A percentile compares a stretch with the other conserved stretches of the same genome.
Conservation (phyloP, 495 filamentous ascomycete genomes). For the Elasticomyces elasticus region DNA sequence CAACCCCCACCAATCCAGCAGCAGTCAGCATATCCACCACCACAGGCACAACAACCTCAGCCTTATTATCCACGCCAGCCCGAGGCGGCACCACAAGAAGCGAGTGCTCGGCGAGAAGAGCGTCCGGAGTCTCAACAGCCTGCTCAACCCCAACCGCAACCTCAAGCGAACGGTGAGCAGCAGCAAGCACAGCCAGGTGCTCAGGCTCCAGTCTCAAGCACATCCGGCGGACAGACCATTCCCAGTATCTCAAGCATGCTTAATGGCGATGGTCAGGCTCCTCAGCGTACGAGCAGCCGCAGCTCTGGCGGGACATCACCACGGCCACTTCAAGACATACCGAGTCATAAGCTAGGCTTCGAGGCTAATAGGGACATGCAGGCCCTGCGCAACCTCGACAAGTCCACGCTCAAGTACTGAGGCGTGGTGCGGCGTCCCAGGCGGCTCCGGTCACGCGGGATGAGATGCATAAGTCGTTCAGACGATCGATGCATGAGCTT, state of each 20-base stretch:
- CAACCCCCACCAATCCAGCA: not conserved
- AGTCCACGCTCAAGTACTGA: constrained; percentile 21
- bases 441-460: too few species aligned
- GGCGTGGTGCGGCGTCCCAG: not conserved
- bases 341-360: constrained; percentile 22
- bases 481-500: too few species aligned
- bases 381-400: constrained; percentile 21
- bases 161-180: constrained; percentile 11
- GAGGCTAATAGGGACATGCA: constrained; percentile 20
- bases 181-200: constrained; percentile 19
- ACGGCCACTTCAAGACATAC: constrained; percentile 18
- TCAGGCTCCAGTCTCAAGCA: not conserved
- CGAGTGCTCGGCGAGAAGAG: not conserved
- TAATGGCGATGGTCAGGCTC: constrained; percentile 21
- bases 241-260: constrained; percentile 31
- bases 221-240: constrained; percentile 25
- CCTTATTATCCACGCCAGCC: not conserved
- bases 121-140: not conserved
- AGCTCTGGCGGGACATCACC: constrained; percentile 12
- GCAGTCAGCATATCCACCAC: constrained; percentile 2
- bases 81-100: not conserved
- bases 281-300: constrained; percentile 16
- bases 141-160: not conserved
- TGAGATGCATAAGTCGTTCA: too few species aligned
- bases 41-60: constrained; percentile 2